These are phyloP conservation scores for Fusarium sp. DNA, from an alignment of 2,329 filamentous ascomycete genomes.

Conservation along the genomic window DNA sequence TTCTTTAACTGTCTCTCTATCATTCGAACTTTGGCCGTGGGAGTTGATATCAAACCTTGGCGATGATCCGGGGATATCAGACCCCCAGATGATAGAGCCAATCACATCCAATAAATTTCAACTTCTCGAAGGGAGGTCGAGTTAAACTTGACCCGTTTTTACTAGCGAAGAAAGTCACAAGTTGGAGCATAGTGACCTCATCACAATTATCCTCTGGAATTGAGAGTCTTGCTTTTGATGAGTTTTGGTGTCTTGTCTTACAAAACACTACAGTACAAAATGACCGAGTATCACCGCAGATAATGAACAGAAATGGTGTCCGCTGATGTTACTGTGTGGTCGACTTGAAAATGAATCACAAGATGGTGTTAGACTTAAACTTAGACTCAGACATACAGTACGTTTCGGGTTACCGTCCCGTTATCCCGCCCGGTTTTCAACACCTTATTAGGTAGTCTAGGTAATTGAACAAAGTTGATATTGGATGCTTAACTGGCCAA, in stretches of 20 bases:
- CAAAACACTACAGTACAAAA: not conserved
- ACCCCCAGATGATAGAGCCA: conserved; percentile 1
- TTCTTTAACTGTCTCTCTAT: not conserved
- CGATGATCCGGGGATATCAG: not conserved
- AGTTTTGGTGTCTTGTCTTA: not conserved
- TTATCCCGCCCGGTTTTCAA: not conserved
- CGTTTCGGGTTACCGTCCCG: not conserved
- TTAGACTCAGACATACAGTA: not conserved
- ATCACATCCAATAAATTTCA: not conserved
- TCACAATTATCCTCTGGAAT: not conserved
- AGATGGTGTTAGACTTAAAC: not conserved
- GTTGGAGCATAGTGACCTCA: not conserved
- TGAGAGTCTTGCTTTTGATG: not conserved
- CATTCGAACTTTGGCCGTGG: not conserved
- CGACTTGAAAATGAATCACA: not conserved
- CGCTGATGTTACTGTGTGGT: not conserved
- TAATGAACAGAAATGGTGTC: not conserved
- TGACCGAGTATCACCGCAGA: not conserved
- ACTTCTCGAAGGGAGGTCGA: not conserved
- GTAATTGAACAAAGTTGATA: not conserved
- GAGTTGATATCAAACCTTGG: not conserved
- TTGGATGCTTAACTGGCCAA: not conserved
- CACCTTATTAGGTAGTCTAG: not conserved
- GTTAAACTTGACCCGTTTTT: conserved; percentile 8
- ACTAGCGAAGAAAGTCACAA: not conserved